Percentiles rank a stretch among this genome's conserved stretches.
These are phyloP conservation scores for Gloeopeniophorella convolvens DNA, from an alignment of 768 basidiomycete species.

Conservation along the genomic window DNA sequence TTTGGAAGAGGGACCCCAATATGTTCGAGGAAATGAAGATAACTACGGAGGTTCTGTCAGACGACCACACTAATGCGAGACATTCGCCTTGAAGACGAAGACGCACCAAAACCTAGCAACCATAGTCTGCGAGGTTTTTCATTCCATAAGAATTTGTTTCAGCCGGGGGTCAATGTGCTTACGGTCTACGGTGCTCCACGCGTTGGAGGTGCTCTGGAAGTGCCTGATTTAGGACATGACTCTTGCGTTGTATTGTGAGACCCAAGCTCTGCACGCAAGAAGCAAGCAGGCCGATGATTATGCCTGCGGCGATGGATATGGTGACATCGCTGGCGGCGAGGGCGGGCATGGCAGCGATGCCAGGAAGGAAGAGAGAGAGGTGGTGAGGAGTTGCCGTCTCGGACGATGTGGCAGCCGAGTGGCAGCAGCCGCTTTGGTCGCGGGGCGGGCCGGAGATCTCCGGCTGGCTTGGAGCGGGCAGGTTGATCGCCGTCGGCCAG, in stretches of 20 bases:
- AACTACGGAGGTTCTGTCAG: slow-evolving; percentile 24
- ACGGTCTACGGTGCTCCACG: slow-evolving; percentile 77
- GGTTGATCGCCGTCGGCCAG: neutral
- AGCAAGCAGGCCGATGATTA: slow-evolving; percentile 64
- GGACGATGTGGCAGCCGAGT: neutral
- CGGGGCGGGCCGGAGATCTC: neutral
- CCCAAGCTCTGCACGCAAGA: slow-evolving; percentile 88
- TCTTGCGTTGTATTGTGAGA: slow-evolving; percentile 89
- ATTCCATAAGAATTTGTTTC: neutral
- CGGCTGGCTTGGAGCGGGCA: neutral
- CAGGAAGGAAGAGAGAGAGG: neutral
- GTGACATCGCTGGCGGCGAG: slow-evolving; percentile 20
- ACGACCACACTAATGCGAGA: slow-evolving; percentile 2
- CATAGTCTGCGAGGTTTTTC: slow-evolving; percentile 51
- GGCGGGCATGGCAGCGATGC: slow-evolving; percentile 26
- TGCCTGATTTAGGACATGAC: slow-evolving; percentile 77
- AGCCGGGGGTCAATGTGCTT: slow-evolving; percentile 28
- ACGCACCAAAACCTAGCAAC: slow-evolving; percentile 71
- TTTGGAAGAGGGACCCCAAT: slow-evolving; percentile 83
- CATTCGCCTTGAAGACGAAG: no score
- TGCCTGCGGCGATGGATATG: slow-evolving; percentile 39
- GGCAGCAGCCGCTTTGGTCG: neutral
- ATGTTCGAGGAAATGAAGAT: slow-evolving; percentile 88
- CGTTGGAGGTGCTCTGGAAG: slow-evolving; percentile 58
- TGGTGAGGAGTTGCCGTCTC: neutral